Evolutionary conservation across 139 green algal species (phyloP).

Genomic region (Tetraselmis chui): DNA sequence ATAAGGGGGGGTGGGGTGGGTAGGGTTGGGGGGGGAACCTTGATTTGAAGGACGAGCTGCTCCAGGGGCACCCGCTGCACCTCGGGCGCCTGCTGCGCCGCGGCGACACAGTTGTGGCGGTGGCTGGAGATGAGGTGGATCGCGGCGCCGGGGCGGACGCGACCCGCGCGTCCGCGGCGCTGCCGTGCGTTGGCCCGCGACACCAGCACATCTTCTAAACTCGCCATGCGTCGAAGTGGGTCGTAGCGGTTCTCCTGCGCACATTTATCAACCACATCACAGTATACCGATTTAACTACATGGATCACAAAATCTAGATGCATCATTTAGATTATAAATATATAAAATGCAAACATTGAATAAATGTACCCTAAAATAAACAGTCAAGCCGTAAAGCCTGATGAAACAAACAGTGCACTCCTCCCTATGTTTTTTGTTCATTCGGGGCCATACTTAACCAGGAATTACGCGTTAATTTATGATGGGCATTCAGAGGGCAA

Average conservation of each 20-base stretch:
- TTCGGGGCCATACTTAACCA: too few relatives aligned
- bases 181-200: constrained; percentile 30
- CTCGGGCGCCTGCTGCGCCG: constrained; percentile 58
- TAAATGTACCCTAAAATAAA: too few relatives aligned
- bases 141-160: constrained; percentile 27
- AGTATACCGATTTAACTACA: too few relatives aligned
- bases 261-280: too few relatives aligned
- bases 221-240: constrained; percentile 4
- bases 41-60: constrained; percentile 69
- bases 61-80: constrained; percentile 87
- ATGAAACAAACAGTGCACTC: too few relatives aligned
- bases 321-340: too few relatives aligned
- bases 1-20: too few relatives aligned
- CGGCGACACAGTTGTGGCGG: background rate
- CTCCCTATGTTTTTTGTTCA: too few relatives aligned
- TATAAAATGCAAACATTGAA: too few relatives aligned
- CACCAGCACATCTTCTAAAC: constrained; percentile 14
- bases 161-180: constrained; percentile 31
- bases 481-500: too few relatives aligned
- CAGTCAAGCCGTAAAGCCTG: too few relatives aligned
- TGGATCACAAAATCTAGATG: constrained; percentile 56
- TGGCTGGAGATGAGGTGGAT: constrained; percentile 21
- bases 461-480: too few relatives aligned
- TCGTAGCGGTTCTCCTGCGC: constrained; percentile 32
- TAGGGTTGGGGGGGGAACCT: background rate